Conservation (phyloP, 2,329 filamentous ascomycete species). For the Colletotrichum caudatum region DNA sequence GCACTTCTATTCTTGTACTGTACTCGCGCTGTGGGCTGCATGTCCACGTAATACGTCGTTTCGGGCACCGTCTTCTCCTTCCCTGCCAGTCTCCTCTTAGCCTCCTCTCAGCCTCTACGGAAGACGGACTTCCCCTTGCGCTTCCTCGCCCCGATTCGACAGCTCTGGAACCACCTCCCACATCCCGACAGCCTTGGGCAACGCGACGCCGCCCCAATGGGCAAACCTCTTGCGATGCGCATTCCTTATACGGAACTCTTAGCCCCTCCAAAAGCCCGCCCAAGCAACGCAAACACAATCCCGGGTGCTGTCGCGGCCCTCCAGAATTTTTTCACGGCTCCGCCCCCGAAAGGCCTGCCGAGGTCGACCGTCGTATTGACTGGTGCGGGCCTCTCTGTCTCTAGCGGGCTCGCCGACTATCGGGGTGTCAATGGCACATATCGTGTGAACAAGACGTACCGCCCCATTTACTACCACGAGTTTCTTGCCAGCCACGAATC, state of each 20-base stretch:
- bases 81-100: constrained; percentile 1
- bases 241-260: constrained; percentile 92
- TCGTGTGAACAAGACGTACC: constrained; percentile 88
- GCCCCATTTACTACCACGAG: constrained; percentile 93
- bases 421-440: constrained; percentile 92
- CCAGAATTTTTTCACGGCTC: constrained; percentile 77
- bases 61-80: constrained; percentile 7
- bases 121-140: constrained; percentile 19
- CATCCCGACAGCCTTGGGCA: constrained; percentile 35
- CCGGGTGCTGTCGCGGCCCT: constrained; percentile 83
- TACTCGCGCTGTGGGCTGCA: constrained; percentile 15
- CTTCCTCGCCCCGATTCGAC: constrained; percentile 18
- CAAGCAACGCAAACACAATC: constrained; percentile 75
- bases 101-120: constrained; percentile 28
- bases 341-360: constrained; percentile 62
- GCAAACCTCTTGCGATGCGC: constrained; percentile 77
- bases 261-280: constrained; percentile 79
- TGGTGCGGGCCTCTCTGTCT: constrained; percentile 92
- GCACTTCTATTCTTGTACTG: constrained; percentile 27
- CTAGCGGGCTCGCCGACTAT: constrained; percentile 94
- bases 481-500: constrained; percentile 86
- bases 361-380: constrained; percentile 68
- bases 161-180: constrained; percentile 27
- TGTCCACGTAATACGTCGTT: not conserved
- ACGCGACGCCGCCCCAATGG: constrained; percentile 59